Evolutionary conservation across 1,284 basidiomycete genomes (phyloP), one percentile per base, ranked within the genome.

Genomic region (Thecaphora thlaspeos): DNA sequence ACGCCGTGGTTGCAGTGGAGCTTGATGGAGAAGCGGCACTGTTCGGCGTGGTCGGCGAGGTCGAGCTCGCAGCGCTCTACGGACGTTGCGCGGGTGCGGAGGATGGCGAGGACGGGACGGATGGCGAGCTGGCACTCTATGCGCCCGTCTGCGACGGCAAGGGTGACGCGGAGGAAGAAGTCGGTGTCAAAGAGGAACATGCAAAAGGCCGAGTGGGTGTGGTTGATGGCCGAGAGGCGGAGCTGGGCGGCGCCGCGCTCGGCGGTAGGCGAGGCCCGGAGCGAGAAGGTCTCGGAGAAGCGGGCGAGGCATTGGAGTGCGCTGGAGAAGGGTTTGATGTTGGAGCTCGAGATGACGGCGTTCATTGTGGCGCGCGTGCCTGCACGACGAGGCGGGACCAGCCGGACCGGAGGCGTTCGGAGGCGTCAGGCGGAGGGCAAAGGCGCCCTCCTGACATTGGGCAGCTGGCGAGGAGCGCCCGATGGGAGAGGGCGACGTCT

Each of bases 201-300:
- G 53, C 61, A 67, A 22, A 73, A 75, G 3, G 71, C 73, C 26
- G 73, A 75, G 24, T 67, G 61, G 41, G 71, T 57, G 2, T 67
- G 41, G 32, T 75, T 75, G 52, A 75, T 71, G 2, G 70, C 60
- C 4, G 64, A 64, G 4, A 73, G 52, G 11, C 70, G 63, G 3
- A 75, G 55, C 51, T 70, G 52, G 17, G 39, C 15, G 14, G n/a
- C 11, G 34, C 3, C 14, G 10, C n/a, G 39, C 9, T 43, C 44
- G 18, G 14, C 36, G 3, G 43, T 52, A 7, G 52, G 53, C 32
- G 32, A 50, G 23, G 56, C 60, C 22, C 51, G 51, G 12, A 66
- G 47, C 63, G 59, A 66, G 34, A 66, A 66, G 0, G 58, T 55
- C 12, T 66, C 63, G n/a, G 58, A 61, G 52, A 66, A 66, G 0